A percentile compares a stretch with the other conserved stretches of the same genome.
Conservation (phyloP, 2,329 filamentous ascomycete genomes). For the Botrytis pseudocinerea region DNA sequence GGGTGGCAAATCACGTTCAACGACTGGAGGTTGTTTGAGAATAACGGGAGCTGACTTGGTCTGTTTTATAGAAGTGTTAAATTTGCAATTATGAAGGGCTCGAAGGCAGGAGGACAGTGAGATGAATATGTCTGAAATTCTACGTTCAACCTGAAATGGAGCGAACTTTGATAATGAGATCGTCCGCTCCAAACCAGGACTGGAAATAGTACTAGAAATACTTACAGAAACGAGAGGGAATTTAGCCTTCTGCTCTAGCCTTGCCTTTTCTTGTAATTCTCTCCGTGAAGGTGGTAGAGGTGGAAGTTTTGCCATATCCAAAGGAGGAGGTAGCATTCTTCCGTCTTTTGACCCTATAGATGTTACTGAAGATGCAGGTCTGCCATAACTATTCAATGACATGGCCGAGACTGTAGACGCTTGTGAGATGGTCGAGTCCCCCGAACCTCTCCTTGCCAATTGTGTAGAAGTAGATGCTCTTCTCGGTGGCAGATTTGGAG, state of each 20-base stretch:
- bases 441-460: constrained; percentile 52
- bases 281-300: constrained; percentile 56
- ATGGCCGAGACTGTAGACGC: constrained; percentile 55
- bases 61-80: constrained; percentile 11
- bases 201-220: not conserved
- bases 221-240: constrained; percentile 17
- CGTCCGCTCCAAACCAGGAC: not conserved
- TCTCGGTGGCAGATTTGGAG: constrained; percentile 18
- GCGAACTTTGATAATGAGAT: not conserved
- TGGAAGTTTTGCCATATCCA: constrained; percentile 58
- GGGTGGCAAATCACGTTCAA: constrained; percentile 34
- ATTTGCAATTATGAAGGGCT: not conserved
- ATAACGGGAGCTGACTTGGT: constrained; percentile 45
- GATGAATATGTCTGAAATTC: not conserved
- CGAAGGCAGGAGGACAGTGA: not conserved
- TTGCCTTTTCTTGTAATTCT: constrained; percentile 51
- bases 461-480: constrained; percentile 33
- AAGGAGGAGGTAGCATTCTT: constrained; percentile 57
- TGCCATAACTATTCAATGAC: constrained; percentile 45
- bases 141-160: not conserved
- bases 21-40: constrained; percentile 29
- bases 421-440: constrained; percentile 58
- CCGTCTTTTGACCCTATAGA: constrained; percentile 48
- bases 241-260: constrained; percentile 46
- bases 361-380: constrained; percentile 48